phyloP scores from a whole-genome alignment of 345 rosid species.

The Luvunga scandens region DNA sequence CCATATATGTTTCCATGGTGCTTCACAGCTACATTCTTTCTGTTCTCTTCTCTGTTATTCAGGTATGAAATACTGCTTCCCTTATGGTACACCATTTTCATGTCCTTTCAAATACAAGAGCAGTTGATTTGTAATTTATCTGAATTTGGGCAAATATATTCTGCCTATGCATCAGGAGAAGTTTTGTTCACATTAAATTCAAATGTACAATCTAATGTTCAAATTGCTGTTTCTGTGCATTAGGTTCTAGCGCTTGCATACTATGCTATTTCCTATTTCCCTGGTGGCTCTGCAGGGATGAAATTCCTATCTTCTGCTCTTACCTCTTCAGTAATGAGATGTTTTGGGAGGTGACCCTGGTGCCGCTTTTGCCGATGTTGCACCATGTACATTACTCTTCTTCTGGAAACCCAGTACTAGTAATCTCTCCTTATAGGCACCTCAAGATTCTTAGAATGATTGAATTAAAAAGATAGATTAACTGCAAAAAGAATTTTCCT shows the following conservation, averaged over 20 bases:
- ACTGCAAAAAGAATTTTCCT: neutral
- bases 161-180: neutral
- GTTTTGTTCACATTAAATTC: neutral
- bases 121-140: neutral
- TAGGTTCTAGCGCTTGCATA: constrained; percentile 63
- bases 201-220: neutral
- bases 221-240: constrained; percentile 6
- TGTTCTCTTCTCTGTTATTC: constrained; percentile 80
- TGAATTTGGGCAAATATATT: neutral
- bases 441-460: too few species aligned
- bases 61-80: constrained; percentile 43
- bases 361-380: neutral
- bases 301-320: constrained; percentile 55
- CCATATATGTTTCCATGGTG: constrained; percentile 87
- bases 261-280: constrained; percentile 75
- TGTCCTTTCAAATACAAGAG: neutral
- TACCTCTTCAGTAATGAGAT: constrained; percentile 52
- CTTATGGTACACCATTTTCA: neutral
- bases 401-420: too few species aligned
- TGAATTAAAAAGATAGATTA: neutral
- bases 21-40: constrained; percentile 94
- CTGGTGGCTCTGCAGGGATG: constrained; percentile 67
- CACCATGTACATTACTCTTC: constrained; percentile 6
- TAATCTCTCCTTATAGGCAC: too few species aligned
- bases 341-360: constrained; percentile 52